Conservation (phyloP, 441 rosid genomes). For the Francoa sonchifolia region DNA sequence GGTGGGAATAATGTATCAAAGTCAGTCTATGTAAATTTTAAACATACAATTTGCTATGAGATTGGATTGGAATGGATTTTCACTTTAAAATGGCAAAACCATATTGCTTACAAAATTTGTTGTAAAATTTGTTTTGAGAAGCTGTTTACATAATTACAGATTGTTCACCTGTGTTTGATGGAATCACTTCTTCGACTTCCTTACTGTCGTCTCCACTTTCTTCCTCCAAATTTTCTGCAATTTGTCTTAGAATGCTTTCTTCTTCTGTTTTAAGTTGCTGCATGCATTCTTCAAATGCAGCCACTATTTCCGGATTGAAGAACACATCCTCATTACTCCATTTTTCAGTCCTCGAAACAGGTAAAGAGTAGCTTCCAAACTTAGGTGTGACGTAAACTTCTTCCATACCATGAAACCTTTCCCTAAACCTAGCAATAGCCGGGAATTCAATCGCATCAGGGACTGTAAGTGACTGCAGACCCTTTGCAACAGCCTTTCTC, state of each 20-base stretch:
- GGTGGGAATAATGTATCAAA: too few species aligned
- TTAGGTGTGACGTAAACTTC: conserved; percentile 28
- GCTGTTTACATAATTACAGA: too few species aligned
- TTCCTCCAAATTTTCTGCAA: conserved; percentile 13
- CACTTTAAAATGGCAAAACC: too few species aligned
- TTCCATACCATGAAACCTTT: conserved; percentile 18
- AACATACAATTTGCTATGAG: too few species aligned
- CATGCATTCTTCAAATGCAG: conserved; percentile 23
- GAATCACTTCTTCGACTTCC: conserved; percentile 6
- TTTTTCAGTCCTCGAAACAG: background rate
- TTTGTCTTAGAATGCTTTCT: conserved; percentile 23
- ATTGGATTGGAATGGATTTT: too few species aligned
- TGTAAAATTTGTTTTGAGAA: too few species aligned
- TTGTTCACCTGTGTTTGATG: conserved; percentile 1
- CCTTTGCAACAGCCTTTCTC: conserved; percentile 23
- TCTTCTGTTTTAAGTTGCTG: conserved; percentile 31
- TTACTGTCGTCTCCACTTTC: conserved; percentile 11
- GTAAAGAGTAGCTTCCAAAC: conserved; percentile 21
- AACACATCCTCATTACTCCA: conserved; percentile 3
- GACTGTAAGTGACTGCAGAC: conserved; percentile 19
- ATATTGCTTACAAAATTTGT: too few species aligned
- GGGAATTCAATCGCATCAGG: conserved; percentile 22
- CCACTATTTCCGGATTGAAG: conserved; percentile 27
- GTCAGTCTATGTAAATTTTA: too few species aligned
- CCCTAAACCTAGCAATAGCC: conserved; percentile 18